Percentiles rank a stretch among this genome's conserved stretches.
Conservation (phyloP, 345 rosid species). For the Linum lewisii region DNA sequence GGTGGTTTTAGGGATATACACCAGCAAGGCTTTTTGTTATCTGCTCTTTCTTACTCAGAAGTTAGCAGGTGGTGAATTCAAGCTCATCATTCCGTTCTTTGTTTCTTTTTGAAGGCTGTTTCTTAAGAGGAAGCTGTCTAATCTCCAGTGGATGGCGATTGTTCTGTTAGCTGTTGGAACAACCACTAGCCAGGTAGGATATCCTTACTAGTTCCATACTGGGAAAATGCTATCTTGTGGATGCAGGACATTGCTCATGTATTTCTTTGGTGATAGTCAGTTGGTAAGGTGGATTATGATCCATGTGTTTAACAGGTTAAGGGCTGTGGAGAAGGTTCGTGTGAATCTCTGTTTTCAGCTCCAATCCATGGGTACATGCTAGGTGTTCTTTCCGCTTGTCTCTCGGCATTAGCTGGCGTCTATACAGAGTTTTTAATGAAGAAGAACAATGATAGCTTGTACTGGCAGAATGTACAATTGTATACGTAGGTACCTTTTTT, state of each 20-base stretch:
- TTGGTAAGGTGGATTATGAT: neutral
- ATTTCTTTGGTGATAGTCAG: neutral
- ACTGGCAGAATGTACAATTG: conserved; percentile 91
- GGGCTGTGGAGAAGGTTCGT: conserved; percentile 79
- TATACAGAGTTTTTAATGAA: conserved; percentile 96
- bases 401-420: conserved; percentile 90
- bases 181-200: conserved; percentile 76
- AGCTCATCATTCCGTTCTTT: neutral
- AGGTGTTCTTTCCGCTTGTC: conserved; percentile 77
- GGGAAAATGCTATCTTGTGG: neutral
- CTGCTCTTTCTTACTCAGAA: neutral
- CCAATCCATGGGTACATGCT: conserved; percentile 85
- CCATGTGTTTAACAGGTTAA: conserved; percentile 40
- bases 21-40: neutral
- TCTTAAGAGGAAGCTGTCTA: conserved; percentile 57
- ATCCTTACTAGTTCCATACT: neutral
- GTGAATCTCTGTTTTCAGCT: conserved; percentile 80
- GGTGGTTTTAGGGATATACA: conserved; percentile 29
- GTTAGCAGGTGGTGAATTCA: neutral
- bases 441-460: conserved; percentile 85
- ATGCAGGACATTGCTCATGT: neutral
- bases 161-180: conserved; percentile 79
- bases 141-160: conserved; percentile 82
- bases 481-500: conserved; percentile 73
- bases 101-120: conserved; percentile 36